phyloP scores from a whole-genome alignment of 306 rosid genomes.

The Vigna reflexopilosa region DNA sequence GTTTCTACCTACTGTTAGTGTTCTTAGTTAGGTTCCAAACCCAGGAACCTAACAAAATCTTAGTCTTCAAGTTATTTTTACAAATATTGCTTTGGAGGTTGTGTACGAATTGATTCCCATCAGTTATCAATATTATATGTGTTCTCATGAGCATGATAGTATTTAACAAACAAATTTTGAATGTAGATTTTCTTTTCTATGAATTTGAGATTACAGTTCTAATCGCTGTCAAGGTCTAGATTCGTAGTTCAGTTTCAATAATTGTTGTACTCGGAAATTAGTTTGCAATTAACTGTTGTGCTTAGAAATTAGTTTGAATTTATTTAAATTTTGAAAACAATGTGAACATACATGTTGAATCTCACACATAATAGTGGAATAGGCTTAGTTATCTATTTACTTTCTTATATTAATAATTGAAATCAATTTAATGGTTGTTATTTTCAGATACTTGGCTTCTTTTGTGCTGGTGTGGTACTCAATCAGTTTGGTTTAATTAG shows the following conservation, averaged over 20 bases:
- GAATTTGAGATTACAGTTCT: conserved; percentile 22
- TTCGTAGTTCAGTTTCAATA: conserved; percentile 6
- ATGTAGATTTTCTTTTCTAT: conserved; percentile 1
- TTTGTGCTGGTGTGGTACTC: conserved; percentile 91
- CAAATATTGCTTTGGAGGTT: not conserved
- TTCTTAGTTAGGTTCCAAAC: too few species aligned
- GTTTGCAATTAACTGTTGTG: conserved; percentile 8
- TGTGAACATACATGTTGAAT: conserved; percentile 11
- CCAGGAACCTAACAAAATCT: not conserved
- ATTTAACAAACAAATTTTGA: conserved; percentile 16
- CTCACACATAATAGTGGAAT: conserved; percentile 3
- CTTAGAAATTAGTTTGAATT: conserved; percentile 25
- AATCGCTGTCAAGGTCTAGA: not conserved
- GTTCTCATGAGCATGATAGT: not conserved
- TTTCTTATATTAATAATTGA: conserved; percentile 27
- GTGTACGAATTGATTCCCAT: not conserved
- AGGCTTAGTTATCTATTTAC: conserved; percentile 24
- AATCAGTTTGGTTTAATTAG: conserved; percentile 97
- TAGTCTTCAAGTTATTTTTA: conserved; percentile 15
- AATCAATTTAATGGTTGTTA: conserved; percentile 41
- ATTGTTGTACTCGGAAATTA: conserved; percentile 1
- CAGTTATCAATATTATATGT: conserved; percentile 9
- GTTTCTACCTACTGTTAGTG: too few species aligned
- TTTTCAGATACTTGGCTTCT: conserved; percentile 97
- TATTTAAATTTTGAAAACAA: not conserved